These are phyloP conservation scores for Gynostemma pentaphyllum DNA, from an alignment of 306 rosid genomes.

Conservation along the genomic window DNA sequence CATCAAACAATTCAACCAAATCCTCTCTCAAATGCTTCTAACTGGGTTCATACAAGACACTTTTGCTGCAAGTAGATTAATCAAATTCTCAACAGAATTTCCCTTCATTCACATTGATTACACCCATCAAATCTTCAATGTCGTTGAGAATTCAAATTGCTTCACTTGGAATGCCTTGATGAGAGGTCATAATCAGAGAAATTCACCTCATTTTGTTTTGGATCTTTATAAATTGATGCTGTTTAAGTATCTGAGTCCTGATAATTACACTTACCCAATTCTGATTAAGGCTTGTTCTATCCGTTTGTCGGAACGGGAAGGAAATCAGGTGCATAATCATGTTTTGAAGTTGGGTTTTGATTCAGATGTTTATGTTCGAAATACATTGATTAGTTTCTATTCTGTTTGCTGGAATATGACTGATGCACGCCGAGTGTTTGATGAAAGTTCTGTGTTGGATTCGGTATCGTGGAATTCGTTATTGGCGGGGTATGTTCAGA, in stretches of 20 bases:
- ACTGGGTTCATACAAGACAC: slow-evolving; percentile 50
- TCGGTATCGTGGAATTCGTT: slow-evolving; percentile 66
- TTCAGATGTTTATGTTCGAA: slow-evolving; percentile 44
- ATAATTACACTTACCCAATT: slow-evolving; percentile 54
- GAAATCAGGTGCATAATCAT: slow-evolving; percentile 44
- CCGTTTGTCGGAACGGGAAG: slow-evolving; percentile 34
- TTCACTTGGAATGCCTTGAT: slow-evolving; percentile 73
- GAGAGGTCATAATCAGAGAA: slow-evolving; percentile 42
- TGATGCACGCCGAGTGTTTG: slow-evolving; percentile 56
- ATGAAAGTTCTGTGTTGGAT: slow-evolving; percentile 58
- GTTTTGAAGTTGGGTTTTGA: slow-evolving; percentile 40
- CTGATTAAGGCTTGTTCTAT: slow-evolving; percentile 44
- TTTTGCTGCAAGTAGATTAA: slow-evolving; percentile 56
- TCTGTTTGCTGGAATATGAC: slow-evolving; percentile 46
- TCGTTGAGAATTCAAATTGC: slow-evolving; percentile 41
- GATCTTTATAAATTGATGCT: slow-evolving; percentile 28
- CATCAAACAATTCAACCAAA: slow-evolving; percentile 28
- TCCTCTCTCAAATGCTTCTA: slow-evolving; percentile 53
- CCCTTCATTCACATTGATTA: slow-evolving; percentile 26
- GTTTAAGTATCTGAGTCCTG: slow-evolving; percentile 18
- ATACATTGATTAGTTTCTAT: slow-evolving; percentile 59
- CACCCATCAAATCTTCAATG: slow-evolving; percentile 32
- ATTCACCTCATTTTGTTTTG: slow-evolving; percentile 28
- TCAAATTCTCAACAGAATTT: slow-evolving; percentile 34
- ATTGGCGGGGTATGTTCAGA: slow-evolving; percentile 55